A percentile compares a stretch with the other conserved stretches of the same genome.
Conservation (phyloP, 495 filamentous ascomycete genomes). For the Hypomontagnella submonticulosa region DNA sequence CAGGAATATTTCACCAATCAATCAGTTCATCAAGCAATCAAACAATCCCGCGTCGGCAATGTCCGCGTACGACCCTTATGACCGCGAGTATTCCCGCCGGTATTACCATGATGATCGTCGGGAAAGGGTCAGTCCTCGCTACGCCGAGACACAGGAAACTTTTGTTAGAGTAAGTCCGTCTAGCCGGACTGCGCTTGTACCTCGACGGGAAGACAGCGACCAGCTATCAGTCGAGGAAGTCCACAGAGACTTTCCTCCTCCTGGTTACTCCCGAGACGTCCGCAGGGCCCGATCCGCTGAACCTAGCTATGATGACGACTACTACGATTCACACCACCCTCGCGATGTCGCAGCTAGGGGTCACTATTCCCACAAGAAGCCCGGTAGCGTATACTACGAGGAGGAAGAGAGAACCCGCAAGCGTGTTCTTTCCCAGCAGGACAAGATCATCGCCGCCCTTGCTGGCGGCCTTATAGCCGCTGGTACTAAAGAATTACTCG, state of each 20-base stretch:
- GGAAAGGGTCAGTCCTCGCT: constrained; percentile 58
- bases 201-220: constrained; percentile 67
- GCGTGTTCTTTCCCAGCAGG: constrained; percentile 64
- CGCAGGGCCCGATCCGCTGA: constrained; percentile 64
- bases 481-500: constrained; percentile 66
- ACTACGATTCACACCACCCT: constrained; percentile 55
- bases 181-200: constrained; percentile 61
- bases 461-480: constrained; percentile 63
- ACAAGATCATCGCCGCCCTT: constrained; percentile 67
- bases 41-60: constrained; percentile 39
- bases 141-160: constrained; percentile 61
- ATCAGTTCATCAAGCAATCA: too few relatives aligned
- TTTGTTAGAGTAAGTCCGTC: constrained; percentile 57
- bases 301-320: constrained; percentile 55
- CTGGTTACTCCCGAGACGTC: constrained; percentile 64
- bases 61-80: constrained; percentile 62
- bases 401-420: constrained; percentile 58
- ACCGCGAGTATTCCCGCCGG: constrained; percentile 56
- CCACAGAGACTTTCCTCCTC: constrained; percentile 72
- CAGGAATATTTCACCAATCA: neutral
- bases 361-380: constrained; percentile 53
- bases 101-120: constrained; percentile 60
- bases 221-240: constrained; percentile 72
- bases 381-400: constrained; percentile 52
- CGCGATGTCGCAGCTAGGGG: constrained; percentile 55